phyloP scores from a whole-genome alignment of 192 early-diverging fungal genomes.

The Backusella westeae region DNA sequence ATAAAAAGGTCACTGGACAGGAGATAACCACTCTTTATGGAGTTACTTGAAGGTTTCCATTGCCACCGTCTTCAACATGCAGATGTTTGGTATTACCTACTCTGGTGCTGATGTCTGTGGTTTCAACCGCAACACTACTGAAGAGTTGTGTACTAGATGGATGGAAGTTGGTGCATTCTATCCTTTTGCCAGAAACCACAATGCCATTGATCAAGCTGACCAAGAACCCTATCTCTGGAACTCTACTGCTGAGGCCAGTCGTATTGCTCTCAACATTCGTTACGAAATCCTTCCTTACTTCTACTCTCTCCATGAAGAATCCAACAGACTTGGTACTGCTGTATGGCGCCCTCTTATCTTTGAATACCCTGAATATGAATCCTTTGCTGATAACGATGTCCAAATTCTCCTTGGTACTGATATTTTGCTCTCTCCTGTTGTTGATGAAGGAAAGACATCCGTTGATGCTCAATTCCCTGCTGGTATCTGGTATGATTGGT shows the following conservation, averaged over 20 bases:
- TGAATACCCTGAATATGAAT: slow-evolving; percentile 39
- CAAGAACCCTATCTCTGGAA: slow-evolving; percentile 66
- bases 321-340: slow-evolving; percentile 50
- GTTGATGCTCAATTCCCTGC: slow-evolving; percentile 62
- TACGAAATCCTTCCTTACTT: slow-evolving; percentile 62
- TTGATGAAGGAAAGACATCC: slow-evolving; percentile 40
- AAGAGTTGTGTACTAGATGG: slow-evolving; percentile 69
- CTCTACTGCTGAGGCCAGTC: slow-evolving; percentile 51
- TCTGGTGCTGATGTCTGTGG: slow-evolving; percentile 73
- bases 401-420: slow-evolving; percentile 60
- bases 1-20: slow-evolving; percentile 28
- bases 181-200: slow-evolving; percentile 58
- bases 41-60: slow-evolving; percentile 58
- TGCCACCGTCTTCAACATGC: slow-evolving; percentile 60
- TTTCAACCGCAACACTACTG: slow-evolving; percentile 55
- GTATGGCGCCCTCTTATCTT: slow-evolving; percentile 58
- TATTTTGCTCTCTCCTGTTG: slow-evolving; percentile 61
- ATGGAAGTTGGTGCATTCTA: slow-evolving; percentile 52
- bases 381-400: slow-evolving; percentile 43
- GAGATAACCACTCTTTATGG: slow-evolving; percentile 64
- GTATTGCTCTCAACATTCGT: slow-evolving; percentile 50
- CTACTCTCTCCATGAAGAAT: slow-evolving; percentile 53
- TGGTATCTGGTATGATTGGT: slow-evolving; percentile 65
- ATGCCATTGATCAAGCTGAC: slow-evolving; percentile 37
- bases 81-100: slow-evolving; percentile 70